Base-by-base conservation (phyloP, 257 asterid species). In the Eucommia ulmoides region DNA sequence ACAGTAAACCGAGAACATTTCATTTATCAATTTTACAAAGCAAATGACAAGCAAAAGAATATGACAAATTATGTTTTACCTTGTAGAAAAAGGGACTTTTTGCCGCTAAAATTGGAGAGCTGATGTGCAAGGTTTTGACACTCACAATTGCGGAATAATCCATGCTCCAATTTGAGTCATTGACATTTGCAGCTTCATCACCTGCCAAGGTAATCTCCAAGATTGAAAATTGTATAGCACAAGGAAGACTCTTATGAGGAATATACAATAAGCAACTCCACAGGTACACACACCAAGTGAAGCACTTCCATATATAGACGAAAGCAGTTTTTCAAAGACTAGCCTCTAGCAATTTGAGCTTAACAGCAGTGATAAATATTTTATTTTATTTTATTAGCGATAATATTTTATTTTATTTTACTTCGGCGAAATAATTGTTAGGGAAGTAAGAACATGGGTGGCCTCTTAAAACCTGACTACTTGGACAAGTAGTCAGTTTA, bases 31-130 rank as follows among this genome's bases (percentile, higher is more conserved):
- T 47, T 12, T 21, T 2, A 33, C 18, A 24, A 21, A 44, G 22
- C 24, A 17, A 25, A 59, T 21, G 19, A 23, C 49, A 35, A 29
- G 20, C 24, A 17, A 21, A 59, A 19, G 23, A 23, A 48, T 11
- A 22, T 1, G 33, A 33, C 47, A 24, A 45, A 44, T 29, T 22
- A 45, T 44, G 16, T 23, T 19, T 51, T 42, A 67, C 73, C 58
- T 68, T 62, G 20, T 62, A 63, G 35, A 68, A 68, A 35, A 58
- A 68, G 8, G 69, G 74, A 56, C 74, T 68, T 26, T 62, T 68
- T 23, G 70, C 74, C 49, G 74, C 74, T 38, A 68, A 49, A 26
- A 63, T 62, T 8, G 74, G 74, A 41, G 74, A 68, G 54, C 74
- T 68, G 19, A 68, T 68, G 48, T 62, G 65, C 45, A 68, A 38